These are phyloP conservation scores for Annulohypoxylon bovei DNA, from an alignment of 495 filamentous ascomycete genomes.

Conservation along the genomic window DNA sequence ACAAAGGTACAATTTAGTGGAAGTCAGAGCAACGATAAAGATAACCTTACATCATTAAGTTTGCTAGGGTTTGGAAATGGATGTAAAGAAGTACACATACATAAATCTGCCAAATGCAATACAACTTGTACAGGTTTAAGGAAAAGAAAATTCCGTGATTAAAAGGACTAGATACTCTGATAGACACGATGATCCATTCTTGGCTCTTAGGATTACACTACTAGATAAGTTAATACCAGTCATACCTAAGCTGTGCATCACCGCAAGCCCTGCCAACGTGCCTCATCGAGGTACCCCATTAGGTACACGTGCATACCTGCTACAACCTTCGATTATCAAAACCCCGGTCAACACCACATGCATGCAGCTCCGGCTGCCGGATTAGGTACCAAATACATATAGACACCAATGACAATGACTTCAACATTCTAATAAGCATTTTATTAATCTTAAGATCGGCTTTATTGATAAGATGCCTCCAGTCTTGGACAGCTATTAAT, in stretches of 20 bases:
- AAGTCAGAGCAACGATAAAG: conserved; percentile 1
- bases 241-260: conserved; percentile 6
- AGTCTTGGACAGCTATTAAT: not conserved
- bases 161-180: not conserved
- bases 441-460: conserved; percentile 34
- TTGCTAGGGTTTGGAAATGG: not conserved
- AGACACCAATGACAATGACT: conserved; percentile 24
- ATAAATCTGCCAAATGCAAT: not conserved
- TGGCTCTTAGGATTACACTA: not conserved
- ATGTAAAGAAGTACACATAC: not conserved
- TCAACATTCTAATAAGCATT: conserved; percentile 15
- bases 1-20: conserved; percentile 12
- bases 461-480: conserved; percentile 22
- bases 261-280: not conserved
- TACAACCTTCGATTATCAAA: conserved; percentile 15
- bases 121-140: not conserved
- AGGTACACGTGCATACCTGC: conserved; percentile 37
- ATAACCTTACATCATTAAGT: conserved; percentile 25
- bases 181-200: not conserved
- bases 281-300: conserved; percentile 26
- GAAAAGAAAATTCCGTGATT: not conserved
- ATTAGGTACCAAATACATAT: conserved; percentile 28
- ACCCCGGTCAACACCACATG: conserved; percentile 20
- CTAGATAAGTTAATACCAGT: not conserved
- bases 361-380: conserved; percentile 34